Percentiles rank a stretch among this genome's conserved stretches.
These are phyloP conservation scores for Leccinum boreale DNA, from an alignment of 768 basidiomycete species.

Conservation along the genomic window DNA sequence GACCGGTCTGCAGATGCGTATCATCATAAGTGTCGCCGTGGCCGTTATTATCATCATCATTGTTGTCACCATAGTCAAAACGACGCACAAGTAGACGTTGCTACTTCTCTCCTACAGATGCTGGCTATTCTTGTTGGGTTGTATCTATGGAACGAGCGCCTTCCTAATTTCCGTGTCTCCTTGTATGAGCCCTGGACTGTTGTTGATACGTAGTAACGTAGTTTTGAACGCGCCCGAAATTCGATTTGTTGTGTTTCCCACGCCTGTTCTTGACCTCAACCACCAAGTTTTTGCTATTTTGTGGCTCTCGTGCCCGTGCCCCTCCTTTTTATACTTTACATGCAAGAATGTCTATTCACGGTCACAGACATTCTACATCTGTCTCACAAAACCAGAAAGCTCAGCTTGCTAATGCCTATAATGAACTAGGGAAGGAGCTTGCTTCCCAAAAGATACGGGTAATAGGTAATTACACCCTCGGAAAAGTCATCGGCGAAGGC, in stretches of 20 bases:
- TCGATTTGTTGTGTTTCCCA: conserved; percentile 30
- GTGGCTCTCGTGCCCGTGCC: conserved; percentile 35
- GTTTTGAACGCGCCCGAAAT: conserved; percentile 5
- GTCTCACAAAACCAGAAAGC: conserved; percentile 77
- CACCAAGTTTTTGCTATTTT: conserved; percentile 10
- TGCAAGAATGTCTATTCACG: conserved; percentile 45
- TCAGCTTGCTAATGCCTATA: conserved; percentile 92
- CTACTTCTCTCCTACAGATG: conserved; percentile 9
- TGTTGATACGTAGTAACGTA: conserved; percentile 16
- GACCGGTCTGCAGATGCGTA: conserved; percentile 69
- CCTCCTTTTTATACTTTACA: conserved; percentile 33
- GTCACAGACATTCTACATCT: conserved; percentile 61
- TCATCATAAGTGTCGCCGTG: conserved; percentile 91
- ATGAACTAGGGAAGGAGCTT: conserved; percentile 94
- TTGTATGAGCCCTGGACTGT: conserved; percentile 18
- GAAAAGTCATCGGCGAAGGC: conserved; percentile 96
- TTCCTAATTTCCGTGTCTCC: conserved; percentile 27
- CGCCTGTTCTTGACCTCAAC: conserved; percentile 17
- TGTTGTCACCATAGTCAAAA: conserved; percentile 90
- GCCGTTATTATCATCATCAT: conserved; percentile 92
- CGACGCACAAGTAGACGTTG: conserved; percentile 50
- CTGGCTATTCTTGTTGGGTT: conserved; percentile 33
- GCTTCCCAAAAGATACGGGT: conserved; percentile 88
- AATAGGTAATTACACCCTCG: conserved; percentile 92
- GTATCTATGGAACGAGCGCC: conserved; percentile 41